phyloP scores from a whole-genome alignment of 2,329 filamentous ascomycete species.

The Paecilomyces sp. region DNA sequence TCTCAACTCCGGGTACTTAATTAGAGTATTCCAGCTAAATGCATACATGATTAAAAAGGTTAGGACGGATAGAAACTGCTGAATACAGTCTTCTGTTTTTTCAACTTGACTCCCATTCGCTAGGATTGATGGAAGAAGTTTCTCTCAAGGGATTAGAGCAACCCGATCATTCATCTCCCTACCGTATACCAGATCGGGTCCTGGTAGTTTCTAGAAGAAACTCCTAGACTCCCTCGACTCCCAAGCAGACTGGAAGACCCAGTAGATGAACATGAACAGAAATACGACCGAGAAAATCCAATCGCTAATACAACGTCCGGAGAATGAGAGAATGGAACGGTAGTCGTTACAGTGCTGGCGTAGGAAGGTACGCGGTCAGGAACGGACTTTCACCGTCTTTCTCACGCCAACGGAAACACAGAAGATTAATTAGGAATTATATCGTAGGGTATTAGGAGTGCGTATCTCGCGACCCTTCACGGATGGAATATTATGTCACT shows the following conservation, averaged over 20 bases:
- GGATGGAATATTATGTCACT: not conserved
- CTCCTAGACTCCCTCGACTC: not conserved
- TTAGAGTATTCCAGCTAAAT: not conserved
- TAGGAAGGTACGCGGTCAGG: too few species aligned
- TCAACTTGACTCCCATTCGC: too few species aligned
- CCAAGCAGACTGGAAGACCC: not conserved
- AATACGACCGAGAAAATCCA: not conserved
- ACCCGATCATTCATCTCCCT: not conserved
- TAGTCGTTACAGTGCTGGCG: not conserved
- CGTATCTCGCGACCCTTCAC: not conserved
- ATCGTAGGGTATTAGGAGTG: not conserved
- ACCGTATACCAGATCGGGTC: not conserved
- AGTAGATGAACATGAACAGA: not conserved
- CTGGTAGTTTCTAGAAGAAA: not conserved
- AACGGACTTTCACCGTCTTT: too few species aligned
- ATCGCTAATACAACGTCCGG: not conserved
- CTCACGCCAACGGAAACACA: too few species aligned
- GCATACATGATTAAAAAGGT: not conserved
- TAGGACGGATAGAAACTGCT: not conserved
- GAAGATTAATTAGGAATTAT: not conserved
- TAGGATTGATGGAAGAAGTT: not conserved
- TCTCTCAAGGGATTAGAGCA: not conserved
- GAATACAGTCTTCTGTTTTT: too few species aligned
- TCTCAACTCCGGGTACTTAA: not conserved
- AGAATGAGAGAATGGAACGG: not conserved